These are phyloP conservation scores for Prunus mongolica DNA, from an alignment of 306 rosid species.

Conservation along the genomic window DNA sequence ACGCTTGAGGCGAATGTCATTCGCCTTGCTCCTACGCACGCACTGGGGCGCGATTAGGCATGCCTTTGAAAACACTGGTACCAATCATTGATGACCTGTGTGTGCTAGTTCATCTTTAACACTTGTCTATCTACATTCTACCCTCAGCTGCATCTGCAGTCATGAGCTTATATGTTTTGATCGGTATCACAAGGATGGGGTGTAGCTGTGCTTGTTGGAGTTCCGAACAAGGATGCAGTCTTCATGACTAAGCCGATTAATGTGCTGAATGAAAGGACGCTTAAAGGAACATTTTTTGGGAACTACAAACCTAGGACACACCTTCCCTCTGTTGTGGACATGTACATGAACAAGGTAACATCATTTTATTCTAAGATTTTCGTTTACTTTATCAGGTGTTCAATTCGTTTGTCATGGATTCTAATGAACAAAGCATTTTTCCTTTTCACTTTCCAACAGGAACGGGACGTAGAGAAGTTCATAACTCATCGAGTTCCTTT, in stretches of 20 bases:
- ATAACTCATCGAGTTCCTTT: constrained; percentile 43
- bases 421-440: background rate
- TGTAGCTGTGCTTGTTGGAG: constrained; percentile 54
- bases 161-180: background rate
- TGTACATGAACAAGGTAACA: constrained; percentile 47
- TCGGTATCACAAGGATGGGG: constrained; percentile 38
- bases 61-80: too few relatives aligned
- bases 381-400: background rate
- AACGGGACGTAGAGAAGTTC: constrained; percentile 45
- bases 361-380: too few relatives aligned
- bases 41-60: too few relatives aligned
- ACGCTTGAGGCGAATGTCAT: too few relatives aligned
- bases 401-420: background rate
- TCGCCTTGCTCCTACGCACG: too few relatives aligned
- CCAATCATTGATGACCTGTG: background rate
- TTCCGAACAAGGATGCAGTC: constrained; percentile 36
- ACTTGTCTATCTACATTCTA: background rate
- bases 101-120: background rate
- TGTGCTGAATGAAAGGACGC: constrained; percentile 38
- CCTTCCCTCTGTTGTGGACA: constrained; percentile 43
- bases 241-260: constrained; percentile 43
- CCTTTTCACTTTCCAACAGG: constrained; percentile 10
- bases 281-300: constrained; percentile 52
- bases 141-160: background rate
- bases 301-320: constrained; percentile 49